These are phyloP conservation scores for Cryomyces minteri DNA, from an alignment of 495 filamentous ascomycete species.

Conservation along the genomic window DNA sequence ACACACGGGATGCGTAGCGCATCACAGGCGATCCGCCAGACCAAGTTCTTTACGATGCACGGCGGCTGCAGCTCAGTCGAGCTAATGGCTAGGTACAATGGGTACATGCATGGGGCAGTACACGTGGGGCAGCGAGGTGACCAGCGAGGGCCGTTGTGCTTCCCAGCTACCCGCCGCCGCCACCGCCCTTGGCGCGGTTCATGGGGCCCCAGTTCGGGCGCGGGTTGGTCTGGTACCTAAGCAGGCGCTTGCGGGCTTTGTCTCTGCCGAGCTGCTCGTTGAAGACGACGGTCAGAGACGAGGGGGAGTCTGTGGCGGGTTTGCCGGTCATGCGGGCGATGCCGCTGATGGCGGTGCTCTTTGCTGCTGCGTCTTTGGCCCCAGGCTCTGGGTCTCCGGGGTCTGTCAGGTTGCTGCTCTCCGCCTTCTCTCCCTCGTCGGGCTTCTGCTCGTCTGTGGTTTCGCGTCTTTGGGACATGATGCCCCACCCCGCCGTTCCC, in stretches of 20 bases:
- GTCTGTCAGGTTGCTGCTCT: neutral
- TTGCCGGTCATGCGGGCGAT: constrained; percentile 1
- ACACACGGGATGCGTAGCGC: too few relatives aligned
- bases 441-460: constrained; percentile 11
- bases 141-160: too few relatives aligned
- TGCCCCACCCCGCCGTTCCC: constrained; percentile 46
- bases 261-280: constrained; percentile 64
- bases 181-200: constrained; percentile 40
- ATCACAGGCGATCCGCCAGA: too few relatives aligned
- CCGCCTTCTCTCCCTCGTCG: constrained; percentile 16
- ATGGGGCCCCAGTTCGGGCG: constrained; percentile 86
- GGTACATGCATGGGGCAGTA: too few relatives aligned
- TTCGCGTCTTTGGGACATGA: constrained; percentile 25
- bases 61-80: too few relatives aligned
- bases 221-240: constrained; percentile 80
- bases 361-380: constrained; percentile 2
- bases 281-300: constrained; percentile 51
- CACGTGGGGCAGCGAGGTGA: too few relatives aligned
- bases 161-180: neutral
- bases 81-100: too few relatives aligned
- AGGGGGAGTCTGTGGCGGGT: constrained; percentile 6
- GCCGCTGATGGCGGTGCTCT: constrained; percentile 1
- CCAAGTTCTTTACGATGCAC: too few relatives aligned
- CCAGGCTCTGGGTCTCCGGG: neutral
- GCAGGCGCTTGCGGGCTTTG: constrained; percentile 37